phyloP scores from a whole-genome alignment of 495 filamentous ascomycete genomes.

The Pyronema omphalodes region DNA sequence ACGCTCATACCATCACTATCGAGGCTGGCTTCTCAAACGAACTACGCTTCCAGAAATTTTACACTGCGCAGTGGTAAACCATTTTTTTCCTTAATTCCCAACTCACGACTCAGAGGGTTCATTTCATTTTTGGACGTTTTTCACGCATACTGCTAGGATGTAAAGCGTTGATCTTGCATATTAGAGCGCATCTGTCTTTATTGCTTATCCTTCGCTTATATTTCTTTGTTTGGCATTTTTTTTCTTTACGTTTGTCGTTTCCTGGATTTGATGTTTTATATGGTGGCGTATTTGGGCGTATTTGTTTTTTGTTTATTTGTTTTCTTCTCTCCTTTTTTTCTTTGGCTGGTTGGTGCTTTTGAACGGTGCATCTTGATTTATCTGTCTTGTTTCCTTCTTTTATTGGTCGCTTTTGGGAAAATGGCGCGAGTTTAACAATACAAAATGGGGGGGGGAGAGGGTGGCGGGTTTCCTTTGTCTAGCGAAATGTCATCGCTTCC shows the following conservation, averaged over 20 bases:
- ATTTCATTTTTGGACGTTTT: constrained; percentile 3
- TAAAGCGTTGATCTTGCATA: background rate
- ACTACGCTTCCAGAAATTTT: constrained; percentile 11
- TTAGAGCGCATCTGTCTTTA: background rate
- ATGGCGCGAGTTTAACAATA: no score
- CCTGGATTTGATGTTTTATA: no score
- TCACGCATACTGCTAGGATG: background rate
- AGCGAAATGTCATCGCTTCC: no score
- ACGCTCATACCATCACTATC: constrained; percentile 15
- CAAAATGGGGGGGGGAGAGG: no score
- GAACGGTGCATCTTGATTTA: background rate
- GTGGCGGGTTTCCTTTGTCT: no score
- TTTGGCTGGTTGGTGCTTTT: background rate
- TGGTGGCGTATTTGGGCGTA: background rate
- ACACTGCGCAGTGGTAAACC: background rate
- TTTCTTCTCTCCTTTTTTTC: constrained; percentile 3
- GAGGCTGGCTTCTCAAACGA: constrained; percentile 19
- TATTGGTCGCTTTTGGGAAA: no score
- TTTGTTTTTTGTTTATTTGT: background rate
- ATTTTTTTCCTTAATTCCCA: background rate
- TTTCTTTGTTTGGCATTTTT: background rate
- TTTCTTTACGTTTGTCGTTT: background rate
- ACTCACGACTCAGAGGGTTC: background rate
- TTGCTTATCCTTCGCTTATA: constrained; percentile 4
- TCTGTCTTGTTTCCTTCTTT: background rate